Conservation (phyloP, 2,329 filamentous ascomycete species). For the Paracamarosporium sp. region DNA sequence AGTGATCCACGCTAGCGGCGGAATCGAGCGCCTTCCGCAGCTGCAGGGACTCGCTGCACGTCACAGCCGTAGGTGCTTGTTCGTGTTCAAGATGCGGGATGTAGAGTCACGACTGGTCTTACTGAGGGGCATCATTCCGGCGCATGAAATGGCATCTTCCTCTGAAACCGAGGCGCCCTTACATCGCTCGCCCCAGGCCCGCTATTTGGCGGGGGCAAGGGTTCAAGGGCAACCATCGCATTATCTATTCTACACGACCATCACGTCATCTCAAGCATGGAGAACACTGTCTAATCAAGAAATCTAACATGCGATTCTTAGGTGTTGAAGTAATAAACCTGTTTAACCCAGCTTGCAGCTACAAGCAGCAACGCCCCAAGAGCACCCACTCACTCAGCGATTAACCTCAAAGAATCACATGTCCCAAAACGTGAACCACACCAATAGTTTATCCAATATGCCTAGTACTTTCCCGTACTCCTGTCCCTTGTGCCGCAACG, state of each 20-base stretch:
- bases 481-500: not conserved
- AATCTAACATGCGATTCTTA: not conserved
- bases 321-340: not conserved
- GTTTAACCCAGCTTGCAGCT: not conserved
- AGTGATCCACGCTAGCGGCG: conserved; percentile 22
- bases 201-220: conserved; percentile 16
- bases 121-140: conserved; percentile 9
- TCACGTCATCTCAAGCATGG: not conserved
- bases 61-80: conserved; percentile 1
- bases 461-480: not conserved
- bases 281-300: not conserved
- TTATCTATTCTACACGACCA: not conserved
- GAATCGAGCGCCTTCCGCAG: conserved; percentile 9
- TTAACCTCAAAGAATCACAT: not conserved
- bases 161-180: conserved; percentile 32
- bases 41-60: conserved; percentile 1
- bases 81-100: not conserved
- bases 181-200: conserved; percentile 22
- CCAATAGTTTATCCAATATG: not conserved
- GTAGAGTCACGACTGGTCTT: not conserved
- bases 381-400: not conserved
- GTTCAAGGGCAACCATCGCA: not conserved
- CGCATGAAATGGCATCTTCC: conserved; percentile 23
- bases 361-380: not conserved
- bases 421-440: not conserved